Conservation (phyloP, 768 basidiomycete species). For the Candolleomyces aberdarensis region DNA sequence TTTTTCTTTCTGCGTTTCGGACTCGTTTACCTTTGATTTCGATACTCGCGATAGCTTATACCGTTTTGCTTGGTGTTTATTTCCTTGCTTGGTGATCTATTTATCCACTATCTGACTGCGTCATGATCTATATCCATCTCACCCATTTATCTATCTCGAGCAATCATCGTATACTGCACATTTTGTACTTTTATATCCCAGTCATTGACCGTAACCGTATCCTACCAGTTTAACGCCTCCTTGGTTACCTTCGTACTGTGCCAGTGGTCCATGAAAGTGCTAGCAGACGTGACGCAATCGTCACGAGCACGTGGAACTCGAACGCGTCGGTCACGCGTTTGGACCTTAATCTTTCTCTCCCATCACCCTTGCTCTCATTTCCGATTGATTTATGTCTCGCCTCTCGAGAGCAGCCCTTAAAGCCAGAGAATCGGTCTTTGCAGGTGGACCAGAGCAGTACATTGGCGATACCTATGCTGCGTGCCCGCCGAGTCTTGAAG, state of each 20-base stretch:
- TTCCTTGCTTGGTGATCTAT: no score
- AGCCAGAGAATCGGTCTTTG: constrained; percentile 68
- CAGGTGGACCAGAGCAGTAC: constrained; percentile 62
- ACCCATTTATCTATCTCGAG: no score
- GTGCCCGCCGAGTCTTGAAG: constrained; percentile 69
- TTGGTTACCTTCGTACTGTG: not conserved
- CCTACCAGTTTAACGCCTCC: not conserved
- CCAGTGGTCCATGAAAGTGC: not conserved
- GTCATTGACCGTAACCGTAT: no score
- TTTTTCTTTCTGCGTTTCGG: no score
- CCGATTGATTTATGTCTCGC: constrained; percentile 38
- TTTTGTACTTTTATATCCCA: no score
- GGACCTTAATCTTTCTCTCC: not conserved
- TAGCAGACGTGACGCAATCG: not conserved
- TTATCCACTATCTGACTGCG: no score
- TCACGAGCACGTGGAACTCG: not conserved
- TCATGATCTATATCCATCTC: no score
- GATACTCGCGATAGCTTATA: no score
- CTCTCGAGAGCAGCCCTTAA: constrained; percentile 50
- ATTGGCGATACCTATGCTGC: constrained; percentile 59
- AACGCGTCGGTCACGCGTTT: not conserved
- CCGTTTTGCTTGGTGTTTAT: no score
- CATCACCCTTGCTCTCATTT: not conserved
- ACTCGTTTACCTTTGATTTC: no score
- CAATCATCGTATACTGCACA: no score